Conservation (phyloP, 371 early-diverging fungal species). For the Lichtheimia ornata region DNA sequence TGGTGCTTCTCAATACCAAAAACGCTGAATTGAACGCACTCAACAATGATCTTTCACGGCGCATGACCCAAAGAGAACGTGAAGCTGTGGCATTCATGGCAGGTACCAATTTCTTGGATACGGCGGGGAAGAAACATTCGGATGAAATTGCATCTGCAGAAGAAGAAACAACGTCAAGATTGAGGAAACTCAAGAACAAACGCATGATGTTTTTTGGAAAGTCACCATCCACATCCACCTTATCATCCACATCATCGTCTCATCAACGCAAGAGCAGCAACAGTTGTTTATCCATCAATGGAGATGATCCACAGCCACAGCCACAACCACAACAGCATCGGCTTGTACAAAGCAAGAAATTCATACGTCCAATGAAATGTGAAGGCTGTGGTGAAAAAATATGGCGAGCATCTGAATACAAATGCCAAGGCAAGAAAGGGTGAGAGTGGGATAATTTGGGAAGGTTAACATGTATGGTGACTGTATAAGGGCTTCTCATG, state of each 20-base stretch:
- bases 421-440: conserved; percentile 56
- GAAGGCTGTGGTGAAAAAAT: conserved; percentile 78
- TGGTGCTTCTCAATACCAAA: conserved; percentile 57
- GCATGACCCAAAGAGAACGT: conserved; percentile 48
- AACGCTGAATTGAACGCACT: conserved; percentile 57
- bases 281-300: too few relatives aligned
- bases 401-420: conserved; percentile 69
- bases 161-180: neutral
- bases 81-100: conserved; percentile 46
- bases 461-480: neutral
- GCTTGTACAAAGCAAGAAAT: neutral
- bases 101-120: conserved; percentile 24
- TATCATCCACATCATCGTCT: too few relatives aligned
- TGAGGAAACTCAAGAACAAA: neutral
- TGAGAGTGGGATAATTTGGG: neutral
- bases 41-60: conserved; percentile 59
- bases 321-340: neutral
- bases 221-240: neutral
- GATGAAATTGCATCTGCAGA: neutral
- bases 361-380: conserved; percentile 64
- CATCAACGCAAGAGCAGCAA: neutral
- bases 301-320: neutral
- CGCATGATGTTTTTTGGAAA: conserved; percentile 1
- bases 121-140: neutral
- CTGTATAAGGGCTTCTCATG: neutral